Conservation (phyloP, 805 yeast genomes). For the Candida chauliodis region DNA sequence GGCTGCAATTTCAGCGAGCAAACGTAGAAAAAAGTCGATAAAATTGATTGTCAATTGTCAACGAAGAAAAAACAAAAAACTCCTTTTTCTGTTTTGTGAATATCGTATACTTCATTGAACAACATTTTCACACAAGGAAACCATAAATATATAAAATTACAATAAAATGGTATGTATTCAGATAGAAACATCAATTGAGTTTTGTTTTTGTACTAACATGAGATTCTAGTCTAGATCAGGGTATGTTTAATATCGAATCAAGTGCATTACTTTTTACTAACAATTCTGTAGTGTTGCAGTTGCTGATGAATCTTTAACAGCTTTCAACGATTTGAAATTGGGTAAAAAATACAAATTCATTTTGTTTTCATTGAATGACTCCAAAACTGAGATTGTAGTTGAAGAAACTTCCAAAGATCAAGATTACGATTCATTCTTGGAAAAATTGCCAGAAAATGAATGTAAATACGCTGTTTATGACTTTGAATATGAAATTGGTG, state of each 20-base stretch:
- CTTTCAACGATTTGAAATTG: constrained; percentile 93
- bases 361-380: constrained; percentile 75
- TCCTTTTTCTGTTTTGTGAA: not conserved
- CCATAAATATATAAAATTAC: not conserved
- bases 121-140: not conserved
- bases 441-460: constrained; percentile 89
- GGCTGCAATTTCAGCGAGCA: no score
- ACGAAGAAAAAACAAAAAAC: not conserved
- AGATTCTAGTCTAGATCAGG: constrained; percentile 27
- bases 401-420: constrained; percentile 72
- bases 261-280: no score
- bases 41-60: not conserved
- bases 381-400: constrained; percentile 88
- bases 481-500: constrained; percentile 87
- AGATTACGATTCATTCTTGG: constrained; percentile 83
- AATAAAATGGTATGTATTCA: constrained; percentile 8
- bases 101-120: not conserved
- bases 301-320: constrained; percentile 81
- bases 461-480: constrained; percentile 96
- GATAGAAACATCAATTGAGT: not conserved
- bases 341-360: constrained; percentile 87
- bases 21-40: no score
- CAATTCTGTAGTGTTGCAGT: constrained; percentile 36
- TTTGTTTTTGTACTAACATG: constrained; percentile 6
- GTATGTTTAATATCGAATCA: constrained; percentile 19